Conservation (phyloP, 2,329 filamentous ascomycete species). For the Neofusicoccum laricinum region DNA sequence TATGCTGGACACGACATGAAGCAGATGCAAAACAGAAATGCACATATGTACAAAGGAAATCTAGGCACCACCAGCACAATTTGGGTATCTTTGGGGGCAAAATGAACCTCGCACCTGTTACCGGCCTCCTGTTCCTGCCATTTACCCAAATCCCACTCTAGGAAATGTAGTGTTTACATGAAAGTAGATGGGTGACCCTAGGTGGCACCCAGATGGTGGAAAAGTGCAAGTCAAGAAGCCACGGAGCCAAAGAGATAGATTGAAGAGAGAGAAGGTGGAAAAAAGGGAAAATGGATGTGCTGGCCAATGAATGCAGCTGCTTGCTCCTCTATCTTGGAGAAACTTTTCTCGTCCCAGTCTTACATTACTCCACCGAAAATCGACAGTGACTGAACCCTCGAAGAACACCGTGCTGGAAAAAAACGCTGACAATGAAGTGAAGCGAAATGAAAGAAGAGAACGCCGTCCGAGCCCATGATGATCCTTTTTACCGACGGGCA, state of each 20-base stretch:
- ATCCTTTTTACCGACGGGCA: neutral
- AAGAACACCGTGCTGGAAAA: slow-evolving; percentile 6
- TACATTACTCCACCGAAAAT: slow-evolving; percentile 9
- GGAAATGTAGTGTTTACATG: neutral
- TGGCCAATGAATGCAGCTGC: slow-evolving; percentile 6
- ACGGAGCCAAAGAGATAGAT: neutral
- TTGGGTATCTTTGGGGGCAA: slow-evolving; percentile 8
- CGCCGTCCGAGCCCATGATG: neutral
- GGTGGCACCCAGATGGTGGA: neutral
- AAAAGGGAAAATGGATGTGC: slow-evolving; percentile 1
- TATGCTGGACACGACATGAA: neutral
- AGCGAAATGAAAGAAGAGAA: neutral
- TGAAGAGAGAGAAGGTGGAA: neutral
- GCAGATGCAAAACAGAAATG: neutral
- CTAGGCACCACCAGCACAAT: slow-evolving; percentile 5
- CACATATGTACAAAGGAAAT: slow-evolving; percentile 4
- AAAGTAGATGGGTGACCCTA: neutral
- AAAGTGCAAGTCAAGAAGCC: neutral
- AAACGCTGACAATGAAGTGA: neutral
- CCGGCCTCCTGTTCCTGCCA: neutral
- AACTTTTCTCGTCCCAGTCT: slow-evolving; percentile 9
- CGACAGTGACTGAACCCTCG: neutral
- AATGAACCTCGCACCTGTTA: neutral
- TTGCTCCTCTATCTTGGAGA: slow-evolving; percentile 6
- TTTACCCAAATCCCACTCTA: slow-evolving; percentile 1